Conservation (phyloP, 257 asterid genomes). For the Nyctanthes arbortristis region DNA sequence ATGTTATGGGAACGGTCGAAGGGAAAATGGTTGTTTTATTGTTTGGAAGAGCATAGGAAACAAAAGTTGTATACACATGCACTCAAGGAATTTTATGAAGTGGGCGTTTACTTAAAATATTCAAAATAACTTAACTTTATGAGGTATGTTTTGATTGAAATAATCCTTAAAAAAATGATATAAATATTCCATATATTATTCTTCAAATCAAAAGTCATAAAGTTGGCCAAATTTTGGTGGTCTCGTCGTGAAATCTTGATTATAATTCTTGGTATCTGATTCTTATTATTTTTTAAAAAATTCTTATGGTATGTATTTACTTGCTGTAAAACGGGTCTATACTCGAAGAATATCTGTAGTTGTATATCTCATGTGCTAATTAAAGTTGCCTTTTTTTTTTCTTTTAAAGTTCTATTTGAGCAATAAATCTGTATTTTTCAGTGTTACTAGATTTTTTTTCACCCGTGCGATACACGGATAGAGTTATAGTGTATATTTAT, state of each 20-base stretch:
- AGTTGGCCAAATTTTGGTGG: neutral
- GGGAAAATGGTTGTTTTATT: too few relatives aligned
- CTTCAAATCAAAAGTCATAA: neutral
- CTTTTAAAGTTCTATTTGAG: too few relatives aligned
- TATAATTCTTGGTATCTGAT: neutral
- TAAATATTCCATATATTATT: neutral
- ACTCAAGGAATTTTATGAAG: conserved; percentile 30
- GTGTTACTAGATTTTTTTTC: too few relatives aligned
- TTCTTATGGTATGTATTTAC: too few relatives aligned
- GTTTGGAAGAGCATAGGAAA: conserved; percentile 1
- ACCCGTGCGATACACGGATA: too few relatives aligned
- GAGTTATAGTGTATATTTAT: too few relatives aligned
- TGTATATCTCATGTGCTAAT: too few relatives aligned
- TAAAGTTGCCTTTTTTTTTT: too few relatives aligned
- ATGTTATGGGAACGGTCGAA: too few relatives aligned
- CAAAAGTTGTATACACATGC: conserved; percentile 19
- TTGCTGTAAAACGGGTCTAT: too few relatives aligned
- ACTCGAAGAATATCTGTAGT: too few relatives aligned
- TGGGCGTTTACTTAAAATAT: neutral
- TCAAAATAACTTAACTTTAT: conserved; percentile 17
- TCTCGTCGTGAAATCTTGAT: neutral
- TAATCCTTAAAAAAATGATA: neutral
- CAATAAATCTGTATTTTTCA: too few relatives aligned
- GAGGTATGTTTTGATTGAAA: conserved; percentile 14
- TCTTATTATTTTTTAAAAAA: neutral